Evolutionary conservation across 2,329 filamentous ascomycete genomes (phyloP).

Genomic region (Epichloe bromicola): DNA sequence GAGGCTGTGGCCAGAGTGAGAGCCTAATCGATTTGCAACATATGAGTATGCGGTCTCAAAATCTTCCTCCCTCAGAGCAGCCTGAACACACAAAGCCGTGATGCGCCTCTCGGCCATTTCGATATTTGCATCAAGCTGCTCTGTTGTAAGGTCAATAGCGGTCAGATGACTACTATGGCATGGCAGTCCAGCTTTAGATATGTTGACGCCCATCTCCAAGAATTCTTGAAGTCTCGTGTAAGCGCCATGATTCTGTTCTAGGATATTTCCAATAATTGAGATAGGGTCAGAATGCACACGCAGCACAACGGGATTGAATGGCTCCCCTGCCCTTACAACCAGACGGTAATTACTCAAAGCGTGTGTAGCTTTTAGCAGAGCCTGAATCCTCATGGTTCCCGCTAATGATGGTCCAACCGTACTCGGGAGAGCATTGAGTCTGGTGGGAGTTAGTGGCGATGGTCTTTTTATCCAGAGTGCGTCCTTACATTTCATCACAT

Average conservation of each 20-base stretch:
- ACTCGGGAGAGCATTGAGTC: constrained; percentile 49
- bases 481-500: constrained; percentile 58
- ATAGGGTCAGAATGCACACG: constrained; percentile 67
- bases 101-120: constrained; percentile 49
- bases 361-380: constrained; percentile 61
- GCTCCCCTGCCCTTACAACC: constrained; percentile 65
- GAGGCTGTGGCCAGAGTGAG: constrained; percentile 6
- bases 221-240: constrained; percentile 67
- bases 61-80: constrained; percentile 61
- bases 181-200: constrained; percentile 46
- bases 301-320: constrained; percentile 65
- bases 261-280: constrained; percentile 55
- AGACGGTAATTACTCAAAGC: constrained; percentile 63
- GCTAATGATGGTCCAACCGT: constrained; percentile 40
- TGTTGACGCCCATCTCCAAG: constrained; percentile 52
- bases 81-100: constrained; percentile 68
- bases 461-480: background rate
- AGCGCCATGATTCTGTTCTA: constrained; percentile 62
- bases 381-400: constrained; percentile 41
- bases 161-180: constrained; percentile 4
- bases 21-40: constrained; percentile 54
- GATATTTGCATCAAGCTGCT: constrained; percentile 13
- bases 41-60: constrained; percentile 84
- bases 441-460: constrained; percentile 16
- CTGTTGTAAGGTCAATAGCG: background rate